Conservation (phyloP, 2,329 filamentous ascomycete species). For the Blumeria hordei region DNA sequence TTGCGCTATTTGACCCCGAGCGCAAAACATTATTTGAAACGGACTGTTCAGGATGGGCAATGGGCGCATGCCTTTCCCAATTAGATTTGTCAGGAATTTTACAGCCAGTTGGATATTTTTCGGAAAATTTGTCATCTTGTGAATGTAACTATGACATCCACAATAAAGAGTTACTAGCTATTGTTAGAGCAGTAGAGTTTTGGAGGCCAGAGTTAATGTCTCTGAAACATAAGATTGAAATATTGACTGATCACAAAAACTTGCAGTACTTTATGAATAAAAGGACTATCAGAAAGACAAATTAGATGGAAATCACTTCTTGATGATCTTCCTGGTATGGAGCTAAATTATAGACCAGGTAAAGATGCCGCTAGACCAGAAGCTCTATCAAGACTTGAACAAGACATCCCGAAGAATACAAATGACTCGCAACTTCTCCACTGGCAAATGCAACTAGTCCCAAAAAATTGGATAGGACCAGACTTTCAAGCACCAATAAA, state of each 20-base stretch:
- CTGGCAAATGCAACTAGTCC: neutral
- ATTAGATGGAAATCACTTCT: neutral
- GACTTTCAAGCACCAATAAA: neutral
- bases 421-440: neutral
- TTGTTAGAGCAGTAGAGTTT: neutral
- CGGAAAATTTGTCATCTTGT: neutral
- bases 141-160: neutral
- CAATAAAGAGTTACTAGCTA: neutral
- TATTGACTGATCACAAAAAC: neutral
- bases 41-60: neutral
- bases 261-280: neutral
- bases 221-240: neutral
- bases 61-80: neutral
- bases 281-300: neutral
- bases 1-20: neutral
- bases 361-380: neutral
- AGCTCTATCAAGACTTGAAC: neutral
- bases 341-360: neutral
- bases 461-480: neutral
- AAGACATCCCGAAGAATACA: neutral
- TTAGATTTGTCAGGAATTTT: neutral
- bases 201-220: neutral
- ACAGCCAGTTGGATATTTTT: neutral
- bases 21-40: neutral
- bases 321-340: neutral